Conservation (phyloP, 2,329 filamentous ascomycete species). For the Colletotrichum caudatum region DNA sequence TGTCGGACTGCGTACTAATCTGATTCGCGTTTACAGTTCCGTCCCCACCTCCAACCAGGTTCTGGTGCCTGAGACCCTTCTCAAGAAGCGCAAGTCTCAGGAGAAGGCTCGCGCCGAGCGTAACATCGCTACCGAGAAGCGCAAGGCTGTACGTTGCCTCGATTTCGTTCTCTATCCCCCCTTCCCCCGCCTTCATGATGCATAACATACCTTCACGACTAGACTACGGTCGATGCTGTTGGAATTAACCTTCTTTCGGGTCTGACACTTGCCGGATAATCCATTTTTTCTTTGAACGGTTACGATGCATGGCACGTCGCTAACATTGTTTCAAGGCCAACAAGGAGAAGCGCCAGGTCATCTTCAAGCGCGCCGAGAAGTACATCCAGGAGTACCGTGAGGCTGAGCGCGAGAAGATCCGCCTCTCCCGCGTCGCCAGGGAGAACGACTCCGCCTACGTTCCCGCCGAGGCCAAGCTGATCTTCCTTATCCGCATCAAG, state of each 20-base stretch:
- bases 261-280: slow-evolving; percentile 73
- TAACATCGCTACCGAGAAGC: slow-evolving; percentile 82
- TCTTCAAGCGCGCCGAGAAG: slow-evolving; percentile 99
- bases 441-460: slow-evolving; percentile 94
- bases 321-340: slow-evolving; percentile 73
- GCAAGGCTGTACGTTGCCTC: slow-evolving; percentile 83
- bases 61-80: slow-evolving; percentile 97
- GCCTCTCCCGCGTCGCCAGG: slow-evolving; percentile 90
- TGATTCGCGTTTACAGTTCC: slow-evolving; percentile 74
- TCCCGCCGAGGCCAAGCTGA: slow-evolving; percentile 92
- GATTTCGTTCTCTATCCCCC: slow-evolving; percentile 11
- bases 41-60: slow-evolving; percentile 96
- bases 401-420: slow-evolving; percentile 97
- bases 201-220: slow-evolving; percentile 89
- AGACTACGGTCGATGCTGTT: slow-evolving; percentile 98
- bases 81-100: slow-evolving; percentile 99
- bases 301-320: slow-evolving; percentile 21
- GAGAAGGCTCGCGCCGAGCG: slow-evolving; percentile 98
- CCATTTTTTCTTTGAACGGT: slow-evolving; percentile 40
- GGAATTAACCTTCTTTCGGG: slow-evolving; percentile 99
- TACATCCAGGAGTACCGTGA: slow-evolving; percentile 99
- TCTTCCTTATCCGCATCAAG: slow-evolving; percentile 99
- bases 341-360: slow-evolving; percentile 98
- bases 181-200: slow-evolving; percentile 73
- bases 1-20: slow-evolving; percentile 85